Evolutionary conservation across 768 basidiomycete species (phyloP), one percentile per base, ranked within the genome.

Genomic region (Amanita pseudoporphyria): DNA sequence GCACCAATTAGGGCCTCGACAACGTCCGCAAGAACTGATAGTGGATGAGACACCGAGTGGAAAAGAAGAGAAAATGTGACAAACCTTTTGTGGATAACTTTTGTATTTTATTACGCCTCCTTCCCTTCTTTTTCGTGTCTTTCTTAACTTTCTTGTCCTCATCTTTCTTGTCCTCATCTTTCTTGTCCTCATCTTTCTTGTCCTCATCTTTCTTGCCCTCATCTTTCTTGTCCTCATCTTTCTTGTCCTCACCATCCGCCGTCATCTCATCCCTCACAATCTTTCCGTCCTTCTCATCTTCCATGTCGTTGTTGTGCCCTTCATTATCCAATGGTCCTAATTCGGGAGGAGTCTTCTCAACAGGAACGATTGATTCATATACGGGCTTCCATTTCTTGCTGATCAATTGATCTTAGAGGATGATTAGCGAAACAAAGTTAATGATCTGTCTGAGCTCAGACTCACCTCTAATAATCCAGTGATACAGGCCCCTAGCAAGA

Each of bases 1-100:
- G 87, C 88, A 1, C 90, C 91, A 21, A 92, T 83, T 10, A 89
- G 65, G 2, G 88, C 77, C 64, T 95, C 91, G 4, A 91, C 73
- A 3, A 91, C 82, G 53, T 94, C 91, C 1, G 87, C 87, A 30
- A 93, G 70, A 52, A 87, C 78, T 76, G 35, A 3, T 40, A 37
- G 46, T 12, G 39, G 9, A 13, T 51, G 38, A 45, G 37, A 5
- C n/a, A 32, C 3, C 22, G 36, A 49, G 28, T n/a, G n/a, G n/a
- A n/a, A n/a, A n/a, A n/a, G 31, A 21, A 2, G 18, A 32, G 28
- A 10, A 16, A 13, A 19, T 4, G 9, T 6, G 1, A 14, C 32
- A 68, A 57, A 68, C 82, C 76, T 71, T 94, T 94, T 2, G 84
- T 87, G 2, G 86, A 89, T 24, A 89, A 56, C 22, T 69, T 63